Percentiles rank a stretch among this genome's conserved stretches.
Evolutionary conservation across 352 stramenopile species (phyloP).

Genomic region (Thraustochytrium sp.): DNA sequence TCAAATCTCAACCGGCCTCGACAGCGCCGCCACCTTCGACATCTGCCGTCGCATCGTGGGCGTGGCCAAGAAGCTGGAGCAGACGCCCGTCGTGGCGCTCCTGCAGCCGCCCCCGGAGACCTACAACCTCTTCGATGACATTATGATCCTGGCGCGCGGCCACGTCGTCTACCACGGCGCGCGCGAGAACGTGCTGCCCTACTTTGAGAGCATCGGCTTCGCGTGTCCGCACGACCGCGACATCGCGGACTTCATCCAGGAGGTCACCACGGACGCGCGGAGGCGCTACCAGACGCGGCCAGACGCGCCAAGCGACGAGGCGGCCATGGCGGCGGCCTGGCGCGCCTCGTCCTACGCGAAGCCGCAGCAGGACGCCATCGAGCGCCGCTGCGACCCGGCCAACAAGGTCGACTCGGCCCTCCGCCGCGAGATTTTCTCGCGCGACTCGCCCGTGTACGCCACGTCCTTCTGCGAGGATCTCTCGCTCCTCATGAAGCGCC

Average conservation of each 20-base stretch:
- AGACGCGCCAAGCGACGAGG: neutral
- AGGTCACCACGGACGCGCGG: conserved; percentile 58
- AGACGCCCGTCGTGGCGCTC: conserved; percentile 68
- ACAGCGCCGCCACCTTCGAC: conserved; percentile 60
- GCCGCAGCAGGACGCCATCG: neutral
- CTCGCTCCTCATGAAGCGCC: conserved; percentile 54
- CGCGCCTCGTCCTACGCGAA: neutral
- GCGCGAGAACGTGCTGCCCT: conserved; percentile 49
- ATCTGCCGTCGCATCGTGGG: conserved; percentile 58
- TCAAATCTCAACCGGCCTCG: conserved; percentile 63
- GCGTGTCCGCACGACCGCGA: conserved; percentile 61
- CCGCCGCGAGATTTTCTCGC: neutral
- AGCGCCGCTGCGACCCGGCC: neutral
- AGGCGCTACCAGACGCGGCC: neutral
- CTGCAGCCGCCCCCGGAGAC: conserved; percentile 82
- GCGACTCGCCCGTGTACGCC: neutral
- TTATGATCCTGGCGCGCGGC: conserved; percentile 84
- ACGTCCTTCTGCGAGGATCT: neutral
- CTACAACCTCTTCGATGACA: conserved; percentile 86
- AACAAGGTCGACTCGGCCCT: neutral
- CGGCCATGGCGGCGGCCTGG: neutral
- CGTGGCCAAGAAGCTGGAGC: conserved; percentile 57
- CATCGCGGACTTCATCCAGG: conserved; percentile 79
- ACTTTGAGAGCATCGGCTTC: conserved; percentile 62
- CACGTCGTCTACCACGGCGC: conserved; percentile 83